These are phyloP conservation scores for Penicillium cataractarum DNA, from an alignment of 495 filamentous ascomycete genomes.

Conservation along the genomic window DNA sequence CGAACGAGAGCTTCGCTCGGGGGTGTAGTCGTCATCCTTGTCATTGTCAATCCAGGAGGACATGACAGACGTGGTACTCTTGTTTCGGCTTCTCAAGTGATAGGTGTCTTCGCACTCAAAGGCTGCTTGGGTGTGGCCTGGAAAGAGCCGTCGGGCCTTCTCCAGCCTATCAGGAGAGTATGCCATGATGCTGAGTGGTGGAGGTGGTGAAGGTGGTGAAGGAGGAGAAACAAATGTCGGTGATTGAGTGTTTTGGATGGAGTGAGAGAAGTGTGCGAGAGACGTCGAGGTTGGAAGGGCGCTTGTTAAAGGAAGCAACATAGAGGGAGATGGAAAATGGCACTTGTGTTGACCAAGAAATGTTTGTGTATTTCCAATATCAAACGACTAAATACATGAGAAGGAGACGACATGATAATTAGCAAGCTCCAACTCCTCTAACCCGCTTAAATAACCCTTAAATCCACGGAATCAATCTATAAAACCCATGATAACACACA, in stretches of 20 bases:
- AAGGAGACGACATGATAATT: neutral
- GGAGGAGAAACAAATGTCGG: too few relatives aligned
- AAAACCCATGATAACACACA: neutral
- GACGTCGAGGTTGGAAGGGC: neutral
- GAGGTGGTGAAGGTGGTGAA: neutral
- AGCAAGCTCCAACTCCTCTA: neutral
- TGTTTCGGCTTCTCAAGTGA: constrained; percentile 8
- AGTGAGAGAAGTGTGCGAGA: neutral
- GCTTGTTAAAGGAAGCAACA: neutral
- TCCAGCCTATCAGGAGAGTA: neutral
- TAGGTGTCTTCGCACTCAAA: neutral
- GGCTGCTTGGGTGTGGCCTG: neutral
- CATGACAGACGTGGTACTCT: neutral
- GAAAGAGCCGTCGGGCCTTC: neutral
- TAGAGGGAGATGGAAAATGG: neutral
- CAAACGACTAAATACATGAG: neutral
- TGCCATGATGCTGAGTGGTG: neutral
- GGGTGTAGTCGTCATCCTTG: constrained; percentile 18
- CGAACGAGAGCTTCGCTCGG: neutral
- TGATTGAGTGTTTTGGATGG: too few relatives aligned
- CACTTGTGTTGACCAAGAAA: neutral
- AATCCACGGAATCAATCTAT: neutral
- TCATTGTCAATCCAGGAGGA: constrained; percentile 23
- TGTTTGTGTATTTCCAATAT: neutral
- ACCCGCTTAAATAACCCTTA: neutral